Evolutionary conservation across 2,329 filamentous ascomycete genomes (phyloP).

Genomic region (Scedosporium minutisporum): DNA sequence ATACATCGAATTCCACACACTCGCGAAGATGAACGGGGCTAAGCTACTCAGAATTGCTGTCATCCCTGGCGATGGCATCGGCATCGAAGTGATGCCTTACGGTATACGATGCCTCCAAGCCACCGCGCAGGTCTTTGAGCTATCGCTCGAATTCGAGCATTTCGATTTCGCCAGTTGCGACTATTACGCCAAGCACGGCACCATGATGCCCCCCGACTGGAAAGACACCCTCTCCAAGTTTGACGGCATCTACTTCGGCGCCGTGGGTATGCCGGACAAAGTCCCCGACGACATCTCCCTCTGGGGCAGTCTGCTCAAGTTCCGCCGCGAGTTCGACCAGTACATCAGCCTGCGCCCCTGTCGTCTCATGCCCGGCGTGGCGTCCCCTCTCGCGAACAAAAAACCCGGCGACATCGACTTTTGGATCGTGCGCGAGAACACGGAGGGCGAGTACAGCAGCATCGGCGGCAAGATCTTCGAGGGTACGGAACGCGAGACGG

Average conservation of each 20-base stretch:
- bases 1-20: neutral
- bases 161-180: slow-evolving; percentile 59
- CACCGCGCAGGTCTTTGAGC: slow-evolving; percentile 34
- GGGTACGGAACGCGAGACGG: slow-evolving; percentile 48
- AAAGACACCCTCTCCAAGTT: slow-evolving; percentile 45
- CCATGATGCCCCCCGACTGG: slow-evolving; percentile 33
- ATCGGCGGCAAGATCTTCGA: slow-evolving; percentile 53
- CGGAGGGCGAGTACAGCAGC: slow-evolving; percentile 58
- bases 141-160: slow-evolving; percentile 48
- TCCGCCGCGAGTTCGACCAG: slow-evolving; percentile 57
- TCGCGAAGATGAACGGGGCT: slow-evolving; percentile 30
- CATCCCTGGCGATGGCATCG: slow-evolving; percentile 63
- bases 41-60: slow-evolving; percentile 39
- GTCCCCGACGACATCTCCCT: slow-evolving; percentile 60
- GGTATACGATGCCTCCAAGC: slow-evolving; percentile 51
- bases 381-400: slow-evolving; percentile 43
- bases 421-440: slow-evolving; percentile 59
- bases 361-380: slow-evolving; percentile 49
- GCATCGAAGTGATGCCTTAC: slow-evolving; percentile 56
- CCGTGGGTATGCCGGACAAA: slow-evolving; percentile 44
- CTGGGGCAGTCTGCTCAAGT: slow-evolving; percentile 57
- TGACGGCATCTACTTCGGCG: slow-evolving; percentile 60
- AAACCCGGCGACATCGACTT: slow-evolving; percentile 53
- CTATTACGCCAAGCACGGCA: slow-evolving; percentile 38
- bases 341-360: slow-evolving; percentile 61